phyloP scores from a whole-genome alignment of 2,329 filamentous ascomycete genomes.

The Penicillium paneum region DNA sequence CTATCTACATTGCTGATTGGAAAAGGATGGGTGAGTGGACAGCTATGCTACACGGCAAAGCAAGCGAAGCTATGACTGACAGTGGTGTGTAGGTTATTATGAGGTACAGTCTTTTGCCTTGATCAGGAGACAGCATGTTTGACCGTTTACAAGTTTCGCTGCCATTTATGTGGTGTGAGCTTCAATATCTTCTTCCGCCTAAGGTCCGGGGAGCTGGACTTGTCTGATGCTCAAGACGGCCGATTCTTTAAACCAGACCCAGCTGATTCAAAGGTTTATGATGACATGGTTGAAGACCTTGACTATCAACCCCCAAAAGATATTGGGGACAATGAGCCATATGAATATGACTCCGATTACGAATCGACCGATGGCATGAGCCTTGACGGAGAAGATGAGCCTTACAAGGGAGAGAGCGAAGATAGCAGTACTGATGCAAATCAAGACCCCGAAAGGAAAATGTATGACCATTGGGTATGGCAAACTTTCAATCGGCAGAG shows the following conservation, averaged over 20 bases:
- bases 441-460: background rate
- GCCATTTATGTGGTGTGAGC: conserved; percentile 20
- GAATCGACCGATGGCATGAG: background rate
- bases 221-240: background rate
- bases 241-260: background rate
- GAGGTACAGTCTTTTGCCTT: background rate
- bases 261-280: background rate
- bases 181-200: conserved; percentile 16
- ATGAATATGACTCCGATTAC: conserved; percentile 10
- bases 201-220: conserved; percentile 9
- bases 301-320: background rate
- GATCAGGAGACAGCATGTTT: background rate
- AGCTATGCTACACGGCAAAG: background rate
- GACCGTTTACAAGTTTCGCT: conserved; percentile 9
- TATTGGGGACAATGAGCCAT: background rate
- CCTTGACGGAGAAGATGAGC: background rate
- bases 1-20: background rate
- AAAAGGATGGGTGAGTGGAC: background rate
- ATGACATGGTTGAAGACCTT: background rate
- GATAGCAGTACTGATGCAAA: background rate
- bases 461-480: conserved; percentile 1
- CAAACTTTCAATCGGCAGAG: background rate
- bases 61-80: background rate
- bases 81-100: background rate
- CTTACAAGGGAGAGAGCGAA: background rate